Base-by-base conservation (phyloP, 2,329 filamentous ascomycete species). In the Aspergillus unguis region DNA sequence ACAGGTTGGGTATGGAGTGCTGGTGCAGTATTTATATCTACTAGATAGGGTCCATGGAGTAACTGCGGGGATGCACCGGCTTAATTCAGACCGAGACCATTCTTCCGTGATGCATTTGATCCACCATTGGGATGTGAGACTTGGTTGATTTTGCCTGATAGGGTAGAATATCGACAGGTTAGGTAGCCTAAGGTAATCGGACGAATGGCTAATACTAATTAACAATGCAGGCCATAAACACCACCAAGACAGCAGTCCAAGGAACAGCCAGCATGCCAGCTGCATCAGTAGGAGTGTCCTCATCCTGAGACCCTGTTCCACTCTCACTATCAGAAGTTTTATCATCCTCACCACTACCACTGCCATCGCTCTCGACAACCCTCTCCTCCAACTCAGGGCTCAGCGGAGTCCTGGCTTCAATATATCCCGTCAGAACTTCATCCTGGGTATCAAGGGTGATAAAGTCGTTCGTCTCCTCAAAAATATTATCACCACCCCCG, bases 391-490 rank as follows among this genome's bases (percentile, higher is more conserved):
- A 37, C 31, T 35, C 31, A 11, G 47, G 47, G 2, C 29, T 27
- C 7, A 49, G 29, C 23, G 47, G 47, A 11, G 47, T 43, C 10
- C 38, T 37, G 25, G 47, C 47, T 2, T 17, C 38, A 35, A 49
- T 49, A 11, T 49, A 49, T 37, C 43, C 38, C 29, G 38, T 43
- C 25, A 49, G 9, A 10, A 49, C 47, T 10, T 49, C 47, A 25
- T 49, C 47, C 38, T 49, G 47, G 1, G 47, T 49, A 36, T 49
- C 47, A 17, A 49, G 31, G 6, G 47, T 43, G 10, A 49, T 49
- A n/a, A 49, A 49, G 11, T 49, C 47, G 11, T 35, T 32, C n/a
- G 47, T 49, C 3, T 37, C 38, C 9, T 35, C 47, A 29, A 49
- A 49, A n/a, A 49, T 49, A 26, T 43, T 49, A 29, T 49, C 47